Percentiles rank a stretch among this genome's conserved stretches.
phyloP scores from a whole-genome alignment of 345 rosid genomes.

The Eucalyptus pauciflora region DNA sequence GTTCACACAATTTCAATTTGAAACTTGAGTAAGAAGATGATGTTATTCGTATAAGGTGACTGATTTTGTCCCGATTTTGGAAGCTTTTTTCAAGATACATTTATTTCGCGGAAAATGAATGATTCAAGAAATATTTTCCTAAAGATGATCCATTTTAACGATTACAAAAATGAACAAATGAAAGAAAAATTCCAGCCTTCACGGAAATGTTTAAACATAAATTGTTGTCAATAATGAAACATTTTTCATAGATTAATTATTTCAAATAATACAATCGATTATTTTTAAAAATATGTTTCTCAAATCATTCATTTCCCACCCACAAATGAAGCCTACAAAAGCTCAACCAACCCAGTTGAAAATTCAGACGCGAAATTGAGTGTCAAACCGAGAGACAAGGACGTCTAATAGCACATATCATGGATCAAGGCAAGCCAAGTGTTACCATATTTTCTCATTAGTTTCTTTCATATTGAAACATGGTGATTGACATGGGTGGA shows the following conservation, averaged over 20 bases:
- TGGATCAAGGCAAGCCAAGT: not conserved
- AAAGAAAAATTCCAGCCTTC: not conserved
- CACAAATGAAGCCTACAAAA: not conserved
- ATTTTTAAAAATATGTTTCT: not conserved
- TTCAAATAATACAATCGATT: not conserved
- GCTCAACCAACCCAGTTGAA: not conserved
- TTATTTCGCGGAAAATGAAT: not conserved
- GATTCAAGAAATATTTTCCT: not conserved
- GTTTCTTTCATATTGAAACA: not conserved
- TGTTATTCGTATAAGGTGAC: not conserved
- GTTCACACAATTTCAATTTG: not conserved
- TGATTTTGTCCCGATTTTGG: not conserved
- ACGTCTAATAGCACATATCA: not conserved
- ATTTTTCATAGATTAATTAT: not conserved
- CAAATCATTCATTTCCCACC: not conserved
- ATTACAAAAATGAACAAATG: rapidly evolving
- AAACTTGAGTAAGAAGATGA: not conserved
- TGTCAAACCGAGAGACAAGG: not conserved
- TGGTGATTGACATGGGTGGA: not conserved
- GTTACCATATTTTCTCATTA: not conserved
- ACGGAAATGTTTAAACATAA: not conserved
- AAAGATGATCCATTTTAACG: rapidly evolving
- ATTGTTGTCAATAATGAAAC: not conserved
- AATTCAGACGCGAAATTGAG: not conserved
- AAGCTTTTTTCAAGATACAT: not conserved